These are phyloP conservation scores for Aspergillus quadricinctus DNA, from an alignment of 2,329 filamentous ascomycete species.

Conservation along the genomic window DNA sequence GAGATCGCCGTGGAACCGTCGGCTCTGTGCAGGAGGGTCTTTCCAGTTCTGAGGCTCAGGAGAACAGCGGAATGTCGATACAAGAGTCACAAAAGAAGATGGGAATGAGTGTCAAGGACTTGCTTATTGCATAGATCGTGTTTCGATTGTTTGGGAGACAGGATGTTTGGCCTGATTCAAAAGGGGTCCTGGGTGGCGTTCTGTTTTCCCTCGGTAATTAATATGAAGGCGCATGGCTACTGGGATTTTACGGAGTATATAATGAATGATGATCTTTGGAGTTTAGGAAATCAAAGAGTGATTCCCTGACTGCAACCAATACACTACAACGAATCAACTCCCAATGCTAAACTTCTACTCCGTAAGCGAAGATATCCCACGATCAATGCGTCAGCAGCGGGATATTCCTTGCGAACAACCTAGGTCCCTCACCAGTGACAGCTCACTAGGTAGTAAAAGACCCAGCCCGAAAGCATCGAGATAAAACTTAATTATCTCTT, in stretches of 20 bases:
- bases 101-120: slow-evolving; percentile 54
- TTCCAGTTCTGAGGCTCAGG: slow-evolving; percentile 3
- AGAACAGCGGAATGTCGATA: slow-evolving; percentile 1
- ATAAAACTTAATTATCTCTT: not conserved
- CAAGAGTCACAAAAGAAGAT: slow-evolving; percentile 32
- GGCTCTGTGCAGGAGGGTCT: slow-evolving; percentile 27
- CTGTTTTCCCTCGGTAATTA: not conserved
- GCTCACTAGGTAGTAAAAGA: not conserved
- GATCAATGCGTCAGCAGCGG: no score
- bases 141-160: slow-evolving; percentile 1
- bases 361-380: no score
- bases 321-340: not conserved
- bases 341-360: not conserved
- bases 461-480: not conserved
- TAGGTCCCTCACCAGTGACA: not conserved
- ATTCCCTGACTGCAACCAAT: not conserved
- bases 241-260: not conserved
- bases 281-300: not conserved
- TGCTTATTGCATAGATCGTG: slow-evolving; percentile 45
- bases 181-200: not conserved
- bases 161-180: not conserved
- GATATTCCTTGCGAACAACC: no score
- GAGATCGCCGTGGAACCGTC: slow-evolving; percentile 59
- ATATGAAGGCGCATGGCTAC: not conserved
- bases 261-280: not conserved